Conservation (phyloP, 1,284 basidiomycete genomes). For the Takashimella tepidaria region DNA sequence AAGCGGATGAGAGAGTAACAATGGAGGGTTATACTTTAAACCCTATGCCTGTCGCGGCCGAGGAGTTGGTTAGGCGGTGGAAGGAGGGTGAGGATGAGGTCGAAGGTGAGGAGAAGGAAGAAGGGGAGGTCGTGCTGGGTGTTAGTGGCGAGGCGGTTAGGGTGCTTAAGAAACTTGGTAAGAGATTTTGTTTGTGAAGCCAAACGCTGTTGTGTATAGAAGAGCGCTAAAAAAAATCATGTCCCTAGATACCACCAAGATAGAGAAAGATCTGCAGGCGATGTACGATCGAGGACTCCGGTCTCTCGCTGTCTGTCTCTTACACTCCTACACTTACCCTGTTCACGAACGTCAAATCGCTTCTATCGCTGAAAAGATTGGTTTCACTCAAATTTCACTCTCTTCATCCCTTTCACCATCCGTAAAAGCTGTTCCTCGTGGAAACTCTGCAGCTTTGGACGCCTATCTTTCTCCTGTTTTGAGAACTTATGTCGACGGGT, state of each 20-base stretch:
- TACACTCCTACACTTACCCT: conserved; percentile 68
- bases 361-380: conserved; percentile 65
- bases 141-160: conserved; percentile 87
- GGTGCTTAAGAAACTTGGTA: conserved; percentile 71
- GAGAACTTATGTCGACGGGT: conserved; percentile 66
- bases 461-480: conserved; percentile 94
- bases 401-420: conserved; percentile 84
- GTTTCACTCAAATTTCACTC: conserved; percentile 80
- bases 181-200: no score
- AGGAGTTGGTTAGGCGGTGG: background rate
- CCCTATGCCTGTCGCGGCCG: background rate
- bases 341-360: conserved; percentile 65
- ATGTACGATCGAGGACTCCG: conserved; percentile 73
- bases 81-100: background rate
- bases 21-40: conserved; percentile 17
- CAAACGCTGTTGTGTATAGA: no score
- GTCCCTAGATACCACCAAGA: background rate
- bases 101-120: conserved; percentile 13
- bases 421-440: conserved; percentile 89
- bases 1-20: conserved; percentile 22
- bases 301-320: conserved; percentile 76
- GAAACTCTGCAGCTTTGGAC: conserved; percentile 86
- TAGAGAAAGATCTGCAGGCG: conserved; percentile 55
- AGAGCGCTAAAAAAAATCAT: no score
- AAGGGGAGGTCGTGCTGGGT: conserved; percentile 62